phyloP scores from a whole-genome alignment of 148 eudicot species.

The Fallopia convolvulus region DNA sequence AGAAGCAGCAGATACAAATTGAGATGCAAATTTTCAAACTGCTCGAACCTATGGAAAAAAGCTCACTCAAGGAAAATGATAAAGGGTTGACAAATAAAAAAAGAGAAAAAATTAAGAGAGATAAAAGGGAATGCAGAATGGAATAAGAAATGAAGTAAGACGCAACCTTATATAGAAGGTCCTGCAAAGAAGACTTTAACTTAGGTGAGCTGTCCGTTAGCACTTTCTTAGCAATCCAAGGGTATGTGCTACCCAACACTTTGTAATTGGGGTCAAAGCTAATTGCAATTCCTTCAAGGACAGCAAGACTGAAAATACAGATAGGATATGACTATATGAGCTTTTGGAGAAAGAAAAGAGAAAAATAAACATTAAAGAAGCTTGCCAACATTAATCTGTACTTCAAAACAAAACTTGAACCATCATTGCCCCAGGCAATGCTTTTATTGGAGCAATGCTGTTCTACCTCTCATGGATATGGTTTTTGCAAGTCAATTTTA shows the following conservation, averaged over 20 bases:
- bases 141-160: background rate
- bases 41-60: conserved; percentile 1
- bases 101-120: background rate
- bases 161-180: conserved; percentile 73
- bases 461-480: background rate
- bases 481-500: background rate
- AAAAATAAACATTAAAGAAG: background rate
- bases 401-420: background rate
- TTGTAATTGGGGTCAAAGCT: conserved; percentile 73
- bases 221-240: conserved; percentile 92
- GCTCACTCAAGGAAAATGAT: conserved; percentile 11
- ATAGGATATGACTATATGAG: conserved; percentile 2
- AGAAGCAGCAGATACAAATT: conserved; percentile 3
- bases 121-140: background rate
- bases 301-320: conserved; percentile 64
- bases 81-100: background rate
- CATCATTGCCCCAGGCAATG: background rate
- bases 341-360: conserved; percentile 1
- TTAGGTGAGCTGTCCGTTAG: conserved; percentile 73
- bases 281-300: conserved; percentile 90
- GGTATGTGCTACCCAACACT: conserved; percentile 94
- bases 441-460: background rate
- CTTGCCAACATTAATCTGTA: background rate
- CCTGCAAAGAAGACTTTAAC: conserved; percentile 59
- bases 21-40: background rate